These are phyloP conservation scores for Eimeria sp. DNA, from an alignment of 169 alveolate genomes.

Conservation along the genomic window DNA sequence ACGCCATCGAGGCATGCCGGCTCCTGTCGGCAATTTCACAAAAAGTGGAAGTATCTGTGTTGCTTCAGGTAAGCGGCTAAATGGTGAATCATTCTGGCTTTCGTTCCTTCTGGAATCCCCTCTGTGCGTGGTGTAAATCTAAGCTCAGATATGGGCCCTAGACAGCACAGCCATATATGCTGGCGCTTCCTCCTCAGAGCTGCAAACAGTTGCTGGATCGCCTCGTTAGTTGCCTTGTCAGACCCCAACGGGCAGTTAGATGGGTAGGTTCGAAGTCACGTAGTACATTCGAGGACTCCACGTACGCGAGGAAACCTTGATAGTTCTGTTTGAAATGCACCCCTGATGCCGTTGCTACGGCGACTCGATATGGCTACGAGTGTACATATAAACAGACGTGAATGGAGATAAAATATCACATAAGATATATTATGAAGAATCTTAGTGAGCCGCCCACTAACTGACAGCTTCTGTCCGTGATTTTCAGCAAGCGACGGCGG, in stretches of 20 bases:
- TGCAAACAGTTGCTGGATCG: slow-evolving; percentile 46
- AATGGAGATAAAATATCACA: neutral
- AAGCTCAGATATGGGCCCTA: neutral
- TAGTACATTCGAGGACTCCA: neutral
- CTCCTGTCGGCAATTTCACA: slow-evolving; percentile 49
- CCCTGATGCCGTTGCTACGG: neutral
- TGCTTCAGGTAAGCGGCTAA: slow-evolving; percentile 8
- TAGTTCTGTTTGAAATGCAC: no score
- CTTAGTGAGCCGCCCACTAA: neutral
- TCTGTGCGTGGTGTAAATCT: neutral
- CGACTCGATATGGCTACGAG: neutral
- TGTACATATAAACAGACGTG: neutral
- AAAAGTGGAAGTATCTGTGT: slow-evolving; percentile 11
- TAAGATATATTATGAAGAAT: neutral
- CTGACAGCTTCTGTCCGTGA: neutral
- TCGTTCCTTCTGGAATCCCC: neutral
- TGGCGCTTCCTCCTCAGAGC: slow-evolving; percentile 24
- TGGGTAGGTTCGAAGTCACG: neutral
- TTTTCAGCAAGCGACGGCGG: slow-evolving; percentile 53
- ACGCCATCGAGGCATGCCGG: slow-evolving; percentile 71
- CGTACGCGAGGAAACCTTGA: neutral
- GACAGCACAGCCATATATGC: neutral
- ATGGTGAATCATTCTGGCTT: neutral
- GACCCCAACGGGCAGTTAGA: slow-evolving; percentile 70
- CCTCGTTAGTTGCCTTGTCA: slow-evolving; percentile 49